phyloP scores from a whole-genome alignment of 2,329 filamentous ascomycete genomes.

The Fusarium vanettenii region DNA sequence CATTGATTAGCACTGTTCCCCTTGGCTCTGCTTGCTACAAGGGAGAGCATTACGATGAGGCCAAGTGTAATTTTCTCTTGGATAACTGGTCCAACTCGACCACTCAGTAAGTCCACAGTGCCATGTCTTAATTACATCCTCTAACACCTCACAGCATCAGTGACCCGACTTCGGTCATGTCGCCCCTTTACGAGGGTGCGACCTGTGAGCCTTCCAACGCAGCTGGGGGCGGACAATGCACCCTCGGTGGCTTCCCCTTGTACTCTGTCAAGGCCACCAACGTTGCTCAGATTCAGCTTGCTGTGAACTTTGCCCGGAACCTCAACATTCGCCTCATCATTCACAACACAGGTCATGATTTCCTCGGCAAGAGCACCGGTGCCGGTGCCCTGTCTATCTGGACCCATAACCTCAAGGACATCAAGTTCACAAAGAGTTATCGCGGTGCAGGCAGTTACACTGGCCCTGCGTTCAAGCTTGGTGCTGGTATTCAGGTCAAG shows the following conservation, averaged over 20 bases:
- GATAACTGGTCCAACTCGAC: slow-evolving; percentile 17
- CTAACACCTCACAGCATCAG: slow-evolving; percentile 22
- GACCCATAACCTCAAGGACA: slow-evolving; percentile 55
- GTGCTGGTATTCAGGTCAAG: slow-evolving; percentile 63
- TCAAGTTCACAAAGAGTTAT: slow-evolving; percentile 56
- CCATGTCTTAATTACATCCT: accelerated
- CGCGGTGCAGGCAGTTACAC: slow-evolving; percentile 53
- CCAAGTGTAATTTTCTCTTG: background rate
- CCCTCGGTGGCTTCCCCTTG: slow-evolving; percentile 54
- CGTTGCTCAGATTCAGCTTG: slow-evolving; percentile 59
- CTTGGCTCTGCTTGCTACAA: slow-evolving; percentile 49
- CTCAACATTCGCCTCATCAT: slow-evolving; percentile 61
- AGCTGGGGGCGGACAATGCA: slow-evolving; percentile 45
- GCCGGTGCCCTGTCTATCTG: slow-evolving; percentile 53
- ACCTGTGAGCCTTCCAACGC: slow-evolving; percentile 51
- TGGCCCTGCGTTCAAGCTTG: slow-evolving; percentile 64
- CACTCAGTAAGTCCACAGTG: slow-evolving; percentile 17
- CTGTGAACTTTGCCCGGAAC: slow-evolving; percentile 59
- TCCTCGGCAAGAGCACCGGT: slow-evolving; percentile 69
- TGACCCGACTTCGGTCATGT: slow-evolving; percentile 55
- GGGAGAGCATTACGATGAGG: slow-evolving; percentile 26
- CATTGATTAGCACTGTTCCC: slow-evolving; percentile 48
- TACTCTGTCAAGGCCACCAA: slow-evolving; percentile 56
- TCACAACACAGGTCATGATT: slow-evolving; percentile 64
- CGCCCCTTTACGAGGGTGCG: slow-evolving; percentile 52